Evolutionary conservation across 768 basidiomycete genomes (phyloP), one percentile per base, ranked within the genome.

Genomic region (Mycena chlorophos): DNA sequence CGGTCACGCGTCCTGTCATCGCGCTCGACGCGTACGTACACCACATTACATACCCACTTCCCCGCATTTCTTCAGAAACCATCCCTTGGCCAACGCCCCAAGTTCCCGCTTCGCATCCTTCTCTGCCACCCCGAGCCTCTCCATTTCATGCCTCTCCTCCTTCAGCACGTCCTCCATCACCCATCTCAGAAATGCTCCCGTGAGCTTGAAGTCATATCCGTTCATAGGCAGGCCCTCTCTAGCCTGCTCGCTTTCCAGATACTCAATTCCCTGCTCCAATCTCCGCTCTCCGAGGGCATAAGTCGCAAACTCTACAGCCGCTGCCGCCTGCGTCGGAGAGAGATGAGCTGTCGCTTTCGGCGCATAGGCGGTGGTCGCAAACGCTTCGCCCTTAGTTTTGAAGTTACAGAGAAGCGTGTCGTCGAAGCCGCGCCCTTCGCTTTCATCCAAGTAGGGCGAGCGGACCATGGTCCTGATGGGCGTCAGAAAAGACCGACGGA

Each of bases 141-240:
- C 54, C 64, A 65, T 62, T 27, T 65, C 58, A 26, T 62, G 56
- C 43, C 57, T 23, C 54, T 65, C 64, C 54, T 65, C 64, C 43
- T 59, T 57, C 12, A 63, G 51, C 4, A 62, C 49, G 49, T 65
- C 64, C n/a, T 56, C 48, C 28, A 37, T 26, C 17, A 65, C 64
- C 61, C 61, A 65, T 23, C 58, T 58, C 22, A 63, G 55, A 38
- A 65, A 65, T 49, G 52, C 54, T 25, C 62, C 59, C n/a, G 54
- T 58, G 29, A 58, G 43, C 51, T 51, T 60, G 10, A 51, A 23
- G 42, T 61, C 51, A 45, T 55, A 60, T 20, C 45, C 51, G 23
- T 19, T 22, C 13, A 42, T 28, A 14, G 40, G 42, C 13, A 43
- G 16, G 1, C 58, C 61, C 37, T 57, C 38, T n/a, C 58, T 50